These are phyloP conservation scores for Paxillus rubicundulus DNA, from an alignment of 768 basidiomycete genomes.

Conservation along the genomic window DNA sequence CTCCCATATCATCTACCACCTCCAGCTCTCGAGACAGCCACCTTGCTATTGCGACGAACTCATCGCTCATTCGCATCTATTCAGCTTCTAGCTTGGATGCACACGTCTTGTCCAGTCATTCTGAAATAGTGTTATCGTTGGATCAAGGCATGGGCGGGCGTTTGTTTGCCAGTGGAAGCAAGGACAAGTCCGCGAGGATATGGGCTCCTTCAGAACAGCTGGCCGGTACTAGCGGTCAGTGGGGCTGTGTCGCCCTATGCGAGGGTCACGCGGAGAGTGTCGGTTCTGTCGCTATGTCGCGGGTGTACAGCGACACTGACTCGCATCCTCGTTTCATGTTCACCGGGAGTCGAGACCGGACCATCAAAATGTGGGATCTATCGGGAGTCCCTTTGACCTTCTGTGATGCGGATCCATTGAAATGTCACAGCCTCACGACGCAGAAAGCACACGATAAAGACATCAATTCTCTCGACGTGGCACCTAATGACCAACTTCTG, in stretches of 20 bases:
- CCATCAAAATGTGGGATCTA: conserved; percentile 99
- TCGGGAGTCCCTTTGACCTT: conserved; percentile 41
- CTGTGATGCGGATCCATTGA: conserved; percentile 32
- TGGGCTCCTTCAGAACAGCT: conserved; percentile 52
- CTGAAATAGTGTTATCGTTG: conserved; percentile 86
- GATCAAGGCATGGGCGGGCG: conserved; percentile 64
- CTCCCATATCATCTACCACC: conserved; percentile 16
- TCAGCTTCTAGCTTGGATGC: conserved; percentile 74
- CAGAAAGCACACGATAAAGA: conserved; percentile 96
- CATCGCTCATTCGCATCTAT: conserved; percentile 91
- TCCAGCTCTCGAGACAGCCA: conserved; percentile 53
- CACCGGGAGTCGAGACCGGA: conserved; percentile 95
- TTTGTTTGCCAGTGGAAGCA: conserved; percentile 88
- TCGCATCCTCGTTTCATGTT: conserved; percentile 67
- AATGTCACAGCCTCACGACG: conserved; percentile 77
- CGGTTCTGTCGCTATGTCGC: conserved; percentile 85
- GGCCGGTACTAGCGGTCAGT: conserved; percentile 17
- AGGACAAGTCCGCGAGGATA: conserved; percentile 83
- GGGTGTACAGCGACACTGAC: conserved; percentile 27
- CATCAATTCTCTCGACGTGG: conserved; percentile 92
- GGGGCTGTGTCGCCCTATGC: conserved; percentile 78
- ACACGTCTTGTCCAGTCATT: conserved; percentile 83
- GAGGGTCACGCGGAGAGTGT: conserved; percentile 95
- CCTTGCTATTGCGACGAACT: conserved; percentile 96
- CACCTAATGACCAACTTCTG: conserved; percentile 84